Base-by-base conservation (phyloP, 176 grass and related monocot genomes). In the Coix lacrymajobi region DNA sequence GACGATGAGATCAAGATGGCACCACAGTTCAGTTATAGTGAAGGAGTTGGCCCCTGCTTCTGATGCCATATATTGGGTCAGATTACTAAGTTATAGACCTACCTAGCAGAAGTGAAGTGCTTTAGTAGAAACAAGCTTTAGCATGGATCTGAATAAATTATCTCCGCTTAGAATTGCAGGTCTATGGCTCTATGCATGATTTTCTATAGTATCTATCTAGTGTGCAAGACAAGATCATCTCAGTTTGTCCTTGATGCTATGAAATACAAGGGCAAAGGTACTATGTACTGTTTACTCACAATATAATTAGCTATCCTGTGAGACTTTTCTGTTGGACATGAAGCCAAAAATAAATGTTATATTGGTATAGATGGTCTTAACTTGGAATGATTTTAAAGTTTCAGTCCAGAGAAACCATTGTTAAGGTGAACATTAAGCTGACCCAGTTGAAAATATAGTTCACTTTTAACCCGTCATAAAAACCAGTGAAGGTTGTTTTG, bases 1-100 rank as follows among this genome's bases (percentile, higher is more conserved):
- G 91, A 88, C 16, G 87, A 82, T 62, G 94, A 94, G 15, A 87
- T 78, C 69, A 93, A 88, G 77, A 85, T 91, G 58, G 65, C 83
- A 38, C 66, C 84, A 9, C 88, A 88, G 6, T 82, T 56, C 72
- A 58, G 31, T 61, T 72, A 77, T 66, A 79, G 51, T 78, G 79
- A 90, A 81, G 83, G 82, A 79, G 71, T 62, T 39, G 70, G 79
- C 60, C 70, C 78, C 15, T 85, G 69, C 43, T 93, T 82, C 30
- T 95, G 71, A 91, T 87, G 66, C 54, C 25, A 84, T 31, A 86
- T 85, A 51, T 62, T 77, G 72, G 24, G 36, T 83, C 62, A 62
- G 83, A 78, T 82, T 76, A 57, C 32, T 73, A 48, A 41, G 73
- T 73, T 67, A 72, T 28, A 76, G 79, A 57, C 67, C 73, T 63